Evolutionary conservation across 1,139 yeast genomes (phyloP).

Genomic region (Candida sp.): DNA sequence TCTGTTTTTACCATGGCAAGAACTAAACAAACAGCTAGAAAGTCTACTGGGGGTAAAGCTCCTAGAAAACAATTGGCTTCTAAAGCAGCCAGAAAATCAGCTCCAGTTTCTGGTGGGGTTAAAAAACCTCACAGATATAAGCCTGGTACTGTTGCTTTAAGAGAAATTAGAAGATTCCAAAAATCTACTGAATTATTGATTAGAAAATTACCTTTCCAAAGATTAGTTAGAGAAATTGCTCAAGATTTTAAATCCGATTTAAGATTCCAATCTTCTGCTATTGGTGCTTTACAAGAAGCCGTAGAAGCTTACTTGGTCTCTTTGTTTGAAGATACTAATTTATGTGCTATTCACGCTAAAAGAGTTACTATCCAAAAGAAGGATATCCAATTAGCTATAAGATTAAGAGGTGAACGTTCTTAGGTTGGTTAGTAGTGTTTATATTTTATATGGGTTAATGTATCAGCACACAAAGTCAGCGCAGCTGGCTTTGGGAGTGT

Average conservation of each 20-base stretch:
- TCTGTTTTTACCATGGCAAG: slow-evolving; percentile 35
- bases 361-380: slow-evolving; percentile 54
- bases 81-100: slow-evolving; percentile 52
- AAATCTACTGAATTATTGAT: slow-evolving; percentile 50
- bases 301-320: slow-evolving; percentile 52
- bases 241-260: slow-evolving; percentile 51
- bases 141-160: slow-evolving; percentile 55
- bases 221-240: slow-evolving; percentile 49
- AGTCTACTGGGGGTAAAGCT: slow-evolving; percentile 53
- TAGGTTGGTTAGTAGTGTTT: slow-evolving; percentile 13
- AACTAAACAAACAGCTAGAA: slow-evolving; percentile 54
- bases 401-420: slow-evolving; percentile 53
- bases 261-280: slow-evolving; percentile 51
- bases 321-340: slow-evolving; percentile 50
- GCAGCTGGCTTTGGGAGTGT: no score
- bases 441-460: no score
- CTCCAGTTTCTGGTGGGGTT: slow-evolving; percentile 52
- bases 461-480: no score
- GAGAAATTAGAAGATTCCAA: slow-evolving; percentile 55
- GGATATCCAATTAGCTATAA: slow-evolving; percentile 52
- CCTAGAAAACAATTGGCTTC: slow-evolving; percentile 55
- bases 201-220: slow-evolving; percentile 50
- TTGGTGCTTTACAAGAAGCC: slow-evolving; percentile 53
- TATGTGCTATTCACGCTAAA: slow-evolving; percentile 54
- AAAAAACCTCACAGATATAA: slow-evolving; percentile 54